phyloP scores from a whole-genome alignment of 2,329 filamentous ascomycete species.

The Sporothrix dimorphospora region DNA sequence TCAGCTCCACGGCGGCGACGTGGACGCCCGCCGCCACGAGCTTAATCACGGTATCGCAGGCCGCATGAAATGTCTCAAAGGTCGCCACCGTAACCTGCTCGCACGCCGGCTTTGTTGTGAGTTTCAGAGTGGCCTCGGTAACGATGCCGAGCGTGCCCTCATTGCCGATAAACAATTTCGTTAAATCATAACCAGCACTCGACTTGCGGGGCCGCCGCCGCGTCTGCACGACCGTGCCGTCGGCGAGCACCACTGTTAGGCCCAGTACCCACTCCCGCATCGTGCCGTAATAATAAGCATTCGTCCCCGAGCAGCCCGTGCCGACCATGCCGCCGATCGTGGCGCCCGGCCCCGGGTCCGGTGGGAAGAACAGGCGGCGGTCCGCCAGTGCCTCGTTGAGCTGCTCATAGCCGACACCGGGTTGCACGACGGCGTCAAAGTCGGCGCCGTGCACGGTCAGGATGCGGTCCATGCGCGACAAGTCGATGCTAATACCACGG shows the following conservation, averaged over 20 bases:
- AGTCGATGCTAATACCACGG: constrained; percentile 77
- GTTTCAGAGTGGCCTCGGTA: constrained; percentile 86
- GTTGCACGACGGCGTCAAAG: constrained; percentile 75
- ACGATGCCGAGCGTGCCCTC: constrained; percentile 91
- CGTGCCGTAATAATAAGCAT: constrained; percentile 88
- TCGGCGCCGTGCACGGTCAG: constrained; percentile 76
- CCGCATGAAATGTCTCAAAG: constrained; percentile 63
- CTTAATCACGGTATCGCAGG: constrained; percentile 77
- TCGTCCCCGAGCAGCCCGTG: constrained; percentile 75
- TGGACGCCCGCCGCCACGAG: constrained; percentile 81
- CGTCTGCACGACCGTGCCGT: constrained; percentile 89
- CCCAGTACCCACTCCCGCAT: constrained; percentile 94
- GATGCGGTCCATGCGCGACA: constrained; percentile 87
- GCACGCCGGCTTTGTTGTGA: constrained; percentile 78
- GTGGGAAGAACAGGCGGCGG: constrained; percentile 85
- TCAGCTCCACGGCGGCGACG: constrained; percentile 87
- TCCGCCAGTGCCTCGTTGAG: constrained; percentile 77
- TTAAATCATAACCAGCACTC: constrained; percentile 89
- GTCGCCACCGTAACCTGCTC: constrained; percentile 77
- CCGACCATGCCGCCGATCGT: constrained; percentile 91
- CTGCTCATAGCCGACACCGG: constrained; percentile 82
- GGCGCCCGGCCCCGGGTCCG: constrained; percentile 86
- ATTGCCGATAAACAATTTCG: constrained; percentile 84
- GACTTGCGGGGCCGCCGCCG: constrained; percentile 85
- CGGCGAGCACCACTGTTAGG: constrained; percentile 86